Percentiles rank a stretch among this genome's conserved stretches.
These are phyloP conservation scores for Yamadazyma buinensis DNA, from an alignment of 1,139 yeast species.

Conservation along the genomic window DNA sequence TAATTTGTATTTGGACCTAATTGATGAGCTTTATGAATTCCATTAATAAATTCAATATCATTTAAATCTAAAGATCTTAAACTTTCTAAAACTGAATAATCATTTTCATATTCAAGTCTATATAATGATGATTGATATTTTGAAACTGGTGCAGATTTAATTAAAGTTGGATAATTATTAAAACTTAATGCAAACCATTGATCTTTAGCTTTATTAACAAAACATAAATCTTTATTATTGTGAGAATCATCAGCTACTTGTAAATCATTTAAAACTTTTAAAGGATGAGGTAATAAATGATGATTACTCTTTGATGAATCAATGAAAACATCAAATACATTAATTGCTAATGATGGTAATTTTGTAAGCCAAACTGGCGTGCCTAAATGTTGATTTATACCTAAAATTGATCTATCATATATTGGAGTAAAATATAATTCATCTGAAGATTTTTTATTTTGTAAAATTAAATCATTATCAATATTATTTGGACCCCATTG, in stretches of 20 bases:
- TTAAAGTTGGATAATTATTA: slow-evolving; percentile 70
- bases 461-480: slow-evolving; percentile 61
- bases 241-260: slow-evolving; percentile 24
- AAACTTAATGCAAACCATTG: slow-evolving; percentile 91
- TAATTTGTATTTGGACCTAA: slow-evolving; percentile 30
- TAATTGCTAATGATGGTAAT: slow-evolving; percentile 64
- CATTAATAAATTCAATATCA: slow-evolving; percentile 36
- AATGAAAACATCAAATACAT: slow-evolving; percentile 66
- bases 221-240: slow-evolving; percentile 43
- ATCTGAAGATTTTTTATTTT: slow-evolving; percentile 56
- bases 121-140: slow-evolving; percentile 45
- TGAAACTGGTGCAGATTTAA: slow-evolving; percentile 73
- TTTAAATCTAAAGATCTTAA: slow-evolving; percentile 15
- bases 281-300: slow-evolving; percentile 65
- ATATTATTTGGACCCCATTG: slow-evolving; percentile 93
- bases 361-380: slow-evolving; percentile 78
- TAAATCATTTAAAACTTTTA: slow-evolving; percentile 37
- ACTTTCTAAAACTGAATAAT: slow-evolving; percentile 9
- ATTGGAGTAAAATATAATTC: slow-evolving; percentile 79
- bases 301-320: slow-evolving; percentile 25
- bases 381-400: slow-evolving; percentile 61
- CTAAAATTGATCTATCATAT: slow-evolving; percentile 67
- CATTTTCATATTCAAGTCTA: slow-evolving; percentile 17
- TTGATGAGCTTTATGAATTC: slow-evolving; percentile 46
- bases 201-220: slow-evolving; percentile 59